Evolutionary conservation across 208 protist genomes (phyloP).

Genomic region (Crithidia fasciculata): DNA sequence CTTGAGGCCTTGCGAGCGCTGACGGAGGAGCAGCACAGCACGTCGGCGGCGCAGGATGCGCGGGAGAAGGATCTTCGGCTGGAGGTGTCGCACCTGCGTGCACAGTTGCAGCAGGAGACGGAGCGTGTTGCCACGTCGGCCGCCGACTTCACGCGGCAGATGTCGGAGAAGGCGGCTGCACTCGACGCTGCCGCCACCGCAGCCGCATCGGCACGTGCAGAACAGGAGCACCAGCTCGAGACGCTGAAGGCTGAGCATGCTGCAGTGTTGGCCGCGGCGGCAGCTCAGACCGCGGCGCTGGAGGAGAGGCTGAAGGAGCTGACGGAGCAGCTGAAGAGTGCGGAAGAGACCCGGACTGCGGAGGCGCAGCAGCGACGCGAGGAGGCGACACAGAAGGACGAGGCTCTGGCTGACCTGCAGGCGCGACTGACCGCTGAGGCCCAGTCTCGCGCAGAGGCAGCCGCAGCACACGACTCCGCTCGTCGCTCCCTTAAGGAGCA

Average conservation of each 20-base stretch:
- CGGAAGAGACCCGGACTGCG: neutral
- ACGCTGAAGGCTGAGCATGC: neutral
- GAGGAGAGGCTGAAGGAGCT: neutral
- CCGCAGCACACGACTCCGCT: too few species aligned
- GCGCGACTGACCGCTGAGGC: too few species aligned
- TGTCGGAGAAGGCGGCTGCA: neutral
- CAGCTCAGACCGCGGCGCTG: neutral
- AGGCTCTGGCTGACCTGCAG: too few species aligned
- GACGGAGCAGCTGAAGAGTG: neutral
- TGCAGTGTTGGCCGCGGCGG: neutral
- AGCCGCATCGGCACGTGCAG: neutral
- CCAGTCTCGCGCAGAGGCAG: too few species aligned
- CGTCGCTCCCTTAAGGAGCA: neutral
- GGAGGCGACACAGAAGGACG: too few species aligned
- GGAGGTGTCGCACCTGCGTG: slow-evolving; percentile 1
- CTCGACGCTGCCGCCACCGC: neutral
- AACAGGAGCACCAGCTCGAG: neutral
- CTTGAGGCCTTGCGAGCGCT: neutral
- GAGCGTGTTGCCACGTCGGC: neutral
- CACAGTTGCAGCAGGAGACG: slow-evolving; percentile 10
- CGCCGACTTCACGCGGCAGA: neutral
- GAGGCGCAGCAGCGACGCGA: too few species aligned
- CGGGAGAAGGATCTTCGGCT: neutral
- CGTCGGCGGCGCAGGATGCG: slow-evolving; percentile 6
- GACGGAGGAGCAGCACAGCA: slow-evolving; percentile 11